Conservation (phyloP, 139 green algal species). For the Chara braunii region DNA sequence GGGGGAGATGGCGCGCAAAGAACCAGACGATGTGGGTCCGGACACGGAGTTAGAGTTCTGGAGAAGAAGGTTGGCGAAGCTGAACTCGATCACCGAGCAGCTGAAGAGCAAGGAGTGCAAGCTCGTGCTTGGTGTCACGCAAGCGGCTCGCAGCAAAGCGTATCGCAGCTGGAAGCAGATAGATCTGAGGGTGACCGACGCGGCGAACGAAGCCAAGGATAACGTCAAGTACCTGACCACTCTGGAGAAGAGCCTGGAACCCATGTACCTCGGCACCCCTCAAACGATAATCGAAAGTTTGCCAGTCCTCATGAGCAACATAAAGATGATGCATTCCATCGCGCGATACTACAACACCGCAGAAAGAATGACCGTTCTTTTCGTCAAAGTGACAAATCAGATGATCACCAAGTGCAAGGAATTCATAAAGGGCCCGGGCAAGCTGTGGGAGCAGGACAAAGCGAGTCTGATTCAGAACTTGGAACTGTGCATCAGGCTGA, state of each 20-base stretch:
- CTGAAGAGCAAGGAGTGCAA: constrained; percentile 66
- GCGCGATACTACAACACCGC: constrained; percentile 76
- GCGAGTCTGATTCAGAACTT: constrained; percentile 56
- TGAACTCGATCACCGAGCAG: constrained; percentile 77
- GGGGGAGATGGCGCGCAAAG: constrained; percentile 11
- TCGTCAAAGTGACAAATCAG: constrained; percentile 76
- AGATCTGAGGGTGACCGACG: constrained; percentile 70
- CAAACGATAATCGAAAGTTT: constrained; percentile 65
- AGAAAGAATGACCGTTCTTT: constrained; percentile 72
- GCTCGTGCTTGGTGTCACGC: constrained; percentile 64
- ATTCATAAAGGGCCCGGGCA: constrained; percentile 48
- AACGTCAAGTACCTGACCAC: constrained; percentile 86
- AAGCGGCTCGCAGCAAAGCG: constrained; percentile 46
- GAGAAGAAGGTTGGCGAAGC: constrained; percentile 65
- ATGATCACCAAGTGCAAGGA: constrained; percentile 68
- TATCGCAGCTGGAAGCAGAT: constrained; percentile 66
- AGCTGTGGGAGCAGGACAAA: constrained; percentile 74
- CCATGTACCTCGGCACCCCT: constrained; percentile 58
- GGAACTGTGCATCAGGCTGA: constrained; percentile 45
- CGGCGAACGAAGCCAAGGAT: constrained; percentile 80
- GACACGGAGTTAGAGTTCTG: constrained; percentile 83
- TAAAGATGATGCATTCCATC: constrained; percentile 81
- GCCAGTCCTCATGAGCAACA: constrained; percentile 65
- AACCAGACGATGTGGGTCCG: constrained; percentile 59
- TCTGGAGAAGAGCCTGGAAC: constrained; percentile 73